Evolutionary conservation across 441 rosid genomes (phyloP).

Genomic region (Arabidopsis lyrata): DNA sequence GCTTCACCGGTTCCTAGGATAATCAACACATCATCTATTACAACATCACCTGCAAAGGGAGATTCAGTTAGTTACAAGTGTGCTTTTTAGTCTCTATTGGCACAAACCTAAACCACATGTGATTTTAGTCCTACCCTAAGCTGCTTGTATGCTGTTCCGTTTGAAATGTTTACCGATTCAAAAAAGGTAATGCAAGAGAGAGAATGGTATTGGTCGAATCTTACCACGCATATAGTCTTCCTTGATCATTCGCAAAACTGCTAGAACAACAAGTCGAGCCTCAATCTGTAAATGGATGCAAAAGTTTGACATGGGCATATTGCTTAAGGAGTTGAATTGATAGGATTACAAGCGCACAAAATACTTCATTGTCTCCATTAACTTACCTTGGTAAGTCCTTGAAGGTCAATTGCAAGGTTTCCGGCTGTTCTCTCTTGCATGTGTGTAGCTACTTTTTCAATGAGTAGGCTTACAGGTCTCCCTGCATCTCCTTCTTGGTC

Average conservation of each 20-base stretch:
- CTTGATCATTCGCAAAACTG: conserved; percentile 88
- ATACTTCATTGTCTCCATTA: conserved; percentile 7
- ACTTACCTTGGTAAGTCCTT: conserved; percentile 78
- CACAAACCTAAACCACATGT: conserved; percentile 9
- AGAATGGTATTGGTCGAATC: conserved; percentile 11
- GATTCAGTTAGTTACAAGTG: conserved; percentile 16
- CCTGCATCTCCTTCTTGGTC: conserved; percentile 49
- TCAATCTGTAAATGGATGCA: conserved; percentile 71
- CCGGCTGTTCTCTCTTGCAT: conserved; percentile 64
- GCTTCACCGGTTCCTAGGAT: conserved; percentile 60
- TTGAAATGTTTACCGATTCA: conserved; percentile 4
- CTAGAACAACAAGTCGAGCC: conserved; percentile 90
- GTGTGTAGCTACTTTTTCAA: conserved; percentile 82
- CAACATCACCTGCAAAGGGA: conserved; percentile 62
- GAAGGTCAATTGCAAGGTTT: conserved; percentile 75
- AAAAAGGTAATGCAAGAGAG: conserved; percentile 15
- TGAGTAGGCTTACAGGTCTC: conserved; percentile 67
- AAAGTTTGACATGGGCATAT: conserved; percentile 25
- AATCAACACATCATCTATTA: conserved; percentile 80
- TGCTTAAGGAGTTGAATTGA: conserved; percentile 30
- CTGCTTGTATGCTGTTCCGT: conserved; percentile 12
- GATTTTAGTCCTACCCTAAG: background rate
- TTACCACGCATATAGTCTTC: conserved; percentile 75
- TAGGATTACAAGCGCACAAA: conserved; percentile 24
- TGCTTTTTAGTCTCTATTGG: conserved; percentile 1